Base-by-base conservation (phyloP, 2,329 filamentous ascomycete genomes). In the Fusarium sp. region DNA sequence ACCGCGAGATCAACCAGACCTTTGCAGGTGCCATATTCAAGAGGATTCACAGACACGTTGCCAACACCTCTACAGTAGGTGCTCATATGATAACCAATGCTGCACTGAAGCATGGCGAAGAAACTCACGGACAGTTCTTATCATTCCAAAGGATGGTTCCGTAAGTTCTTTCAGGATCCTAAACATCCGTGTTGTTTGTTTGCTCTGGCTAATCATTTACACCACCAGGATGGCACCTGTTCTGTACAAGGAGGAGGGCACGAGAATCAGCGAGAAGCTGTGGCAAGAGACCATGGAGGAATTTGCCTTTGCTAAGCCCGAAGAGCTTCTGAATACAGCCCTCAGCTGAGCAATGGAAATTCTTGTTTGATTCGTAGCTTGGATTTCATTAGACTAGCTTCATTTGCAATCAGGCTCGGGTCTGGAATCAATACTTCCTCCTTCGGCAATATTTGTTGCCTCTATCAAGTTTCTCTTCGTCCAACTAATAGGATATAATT, bases 11-110 rank as follows among this genome's bases (percentile, higher is more conserved):
- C 28, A 27, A 48, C 12, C 73, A 1, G 41, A 51, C 13, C 37
- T 74, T 8, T 66, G 0, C 60, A 51, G 27, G 57, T 42, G 8
- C 12, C 66, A 7, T 30, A 32, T 4, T 71, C 59, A 3, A 55
- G 70, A 48, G 8, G 9, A 9, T 48, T 10, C 27, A 20, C 27
- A 48, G 6, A 7, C 9, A 48, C 10, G n/a, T 48, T 20, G 45
- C 45, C 20, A 30, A 30, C 7, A 30, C 45, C 6, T 48, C 45
- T 4, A 9, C n/a, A 13, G 13, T 20, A 16, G 45, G 45, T 7
- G 45, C 45, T 7, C 27, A 27, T 8, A 48, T 48, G 27, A 48
- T 48, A 21, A 30, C 64, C n/a, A 54, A 75, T 40, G 73, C 73
- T 3, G 64, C 53, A 2, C 20, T 71, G 2, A 61, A 73, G 1